Conservation (phyloP, 495 filamentous ascomycete species). For the Aspergillus homomorphus region DNA sequence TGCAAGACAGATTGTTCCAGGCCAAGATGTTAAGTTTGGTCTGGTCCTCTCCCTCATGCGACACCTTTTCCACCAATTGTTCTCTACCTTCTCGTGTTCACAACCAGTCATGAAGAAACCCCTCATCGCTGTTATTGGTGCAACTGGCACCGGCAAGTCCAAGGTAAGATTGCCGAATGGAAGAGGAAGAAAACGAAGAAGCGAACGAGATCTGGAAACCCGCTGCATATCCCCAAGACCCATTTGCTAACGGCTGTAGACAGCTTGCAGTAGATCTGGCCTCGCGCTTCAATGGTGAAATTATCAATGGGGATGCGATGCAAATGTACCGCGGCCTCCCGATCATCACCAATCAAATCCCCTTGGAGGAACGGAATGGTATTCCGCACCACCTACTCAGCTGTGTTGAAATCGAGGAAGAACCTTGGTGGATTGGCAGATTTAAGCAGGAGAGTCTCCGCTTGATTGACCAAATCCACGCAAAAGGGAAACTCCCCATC, state of each 20-base stretch:
- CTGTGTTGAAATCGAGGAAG: slow-evolving; percentile 66
- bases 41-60: slow-evolving; percentile 10
- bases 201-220: not conserved
- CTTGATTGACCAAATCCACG: slow-evolving; percentile 73
- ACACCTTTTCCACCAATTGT: slow-evolving; percentile 2
- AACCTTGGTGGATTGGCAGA: slow-evolving; percentile 74
- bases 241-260: slow-evolving; percentile 35
- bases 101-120: slow-evolving; percentile 50
- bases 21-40: slow-evolving; percentile 9
- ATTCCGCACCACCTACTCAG: slow-evolving; percentile 89
- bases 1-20: not conserved
- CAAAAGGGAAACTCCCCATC: slow-evolving; percentile 76
- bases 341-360: slow-evolving; percentile 93
- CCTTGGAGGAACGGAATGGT: slow-evolving; percentile 67
- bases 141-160: slow-evolving; percentile 97
- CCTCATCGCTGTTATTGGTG: slow-evolving; percentile 81
- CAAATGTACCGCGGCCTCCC: slow-evolving; percentile 93
- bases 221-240: not conserved
- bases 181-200: not conserved
- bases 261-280: slow-evolving; percentile 94
- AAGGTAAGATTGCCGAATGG: slow-evolving; percentile 60
- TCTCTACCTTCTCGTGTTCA: slow-evolving; percentile 15
- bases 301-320: slow-evolving; percentile 99
- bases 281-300: slow-evolving; percentile 79
- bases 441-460: slow-evolving; percentile 67